A percentile compares a stretch with the other conserved stretches of the same genome.
These are phyloP conservation scores for Nannochloropsis salina DNA, from an alignment of 108 stramenopile genomes.

Conservation along the genomic window DNA sequence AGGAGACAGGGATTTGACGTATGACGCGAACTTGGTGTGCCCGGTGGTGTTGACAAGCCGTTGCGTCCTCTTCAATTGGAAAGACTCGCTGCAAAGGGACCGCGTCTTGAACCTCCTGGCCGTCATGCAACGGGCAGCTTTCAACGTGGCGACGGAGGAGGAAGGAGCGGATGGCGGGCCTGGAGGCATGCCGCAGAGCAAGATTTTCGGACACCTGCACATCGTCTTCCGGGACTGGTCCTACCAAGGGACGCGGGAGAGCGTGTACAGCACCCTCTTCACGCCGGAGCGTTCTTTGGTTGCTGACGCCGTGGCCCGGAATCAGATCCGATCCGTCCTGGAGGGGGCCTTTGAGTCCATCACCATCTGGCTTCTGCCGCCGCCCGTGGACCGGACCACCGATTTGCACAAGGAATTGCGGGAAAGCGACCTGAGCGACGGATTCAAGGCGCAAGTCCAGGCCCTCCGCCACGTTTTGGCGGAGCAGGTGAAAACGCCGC, in stretches of 20 bases:
- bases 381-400: conserved; percentile 45
- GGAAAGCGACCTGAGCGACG: conserved; percentile 39
- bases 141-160: conserved; percentile 41
- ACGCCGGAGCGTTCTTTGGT: not conserved
- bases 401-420: conserved; percentile 45
- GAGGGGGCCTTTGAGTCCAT: conserved; percentile 47
- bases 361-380: conserved; percentile 46
- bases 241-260: conserved; percentile 44
- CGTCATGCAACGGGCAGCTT: conserved; percentile 49
- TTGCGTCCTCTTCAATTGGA: conserved; percentile 58
- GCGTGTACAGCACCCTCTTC: conserved; percentile 28
- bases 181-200: not conserved
- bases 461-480: not conserved
- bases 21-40: conserved; percentile 54
- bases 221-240: conserved; percentile 58
- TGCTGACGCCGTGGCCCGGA: conserved; percentile 18
- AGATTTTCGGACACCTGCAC: conserved; percentile 53
- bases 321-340: conserved; percentile 23
- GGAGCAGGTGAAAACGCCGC: not conserved
- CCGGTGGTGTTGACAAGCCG: conserved; percentile 50
- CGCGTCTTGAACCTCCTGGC: conserved; percentile 51
- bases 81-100: conserved; percentile 51
- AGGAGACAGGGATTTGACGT: conserved; percentile 53
- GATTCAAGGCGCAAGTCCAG: not conserved
- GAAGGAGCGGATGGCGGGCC: not conserved